Evolutionary conservation across 2,329 filamentous ascomycete genomes (phyloP).

Genomic region (Sporothrix inflata): DNA sequence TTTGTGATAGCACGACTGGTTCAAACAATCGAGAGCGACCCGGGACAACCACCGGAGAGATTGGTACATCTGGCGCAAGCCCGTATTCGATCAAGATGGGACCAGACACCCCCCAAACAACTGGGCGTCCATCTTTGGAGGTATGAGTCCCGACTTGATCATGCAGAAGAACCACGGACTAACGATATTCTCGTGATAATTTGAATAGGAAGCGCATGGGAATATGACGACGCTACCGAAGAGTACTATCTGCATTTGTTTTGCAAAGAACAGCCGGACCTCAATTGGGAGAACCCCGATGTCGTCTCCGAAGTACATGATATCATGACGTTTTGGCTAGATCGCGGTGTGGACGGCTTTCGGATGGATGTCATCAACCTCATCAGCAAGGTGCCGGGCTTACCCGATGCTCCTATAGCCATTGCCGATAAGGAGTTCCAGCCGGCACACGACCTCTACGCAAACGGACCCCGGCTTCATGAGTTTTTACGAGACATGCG

Average conservation of each 20-base stretch:
- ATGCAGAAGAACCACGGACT: background rate
- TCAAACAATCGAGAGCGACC: background rate
- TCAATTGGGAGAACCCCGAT: background rate
- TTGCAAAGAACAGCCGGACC: background rate
- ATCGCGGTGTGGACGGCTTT: slow-evolving; percentile 72
- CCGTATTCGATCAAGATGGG: slow-evolving; percentile 51
- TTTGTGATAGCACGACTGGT: background rate
- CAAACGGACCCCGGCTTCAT: background rate
- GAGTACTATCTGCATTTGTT: background rate
- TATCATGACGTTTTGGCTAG: slow-evolving; percentile 77
- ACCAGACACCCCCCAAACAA: slow-evolving; percentile 73
- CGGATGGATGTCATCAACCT: slow-evolving; percentile 74
- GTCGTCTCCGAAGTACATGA: slow-evolving; percentile 64
- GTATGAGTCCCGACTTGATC: too few species aligned
- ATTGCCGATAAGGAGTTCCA: background rate
- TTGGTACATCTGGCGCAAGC: slow-evolving; percentile 47
- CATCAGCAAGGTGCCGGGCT: slow-evolving; percentile 64
- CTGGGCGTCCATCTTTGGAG: slow-evolving; percentile 41
- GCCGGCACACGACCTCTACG: background rate
- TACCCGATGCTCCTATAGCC: slow-evolving; percentile 53
- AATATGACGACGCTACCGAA: background rate
- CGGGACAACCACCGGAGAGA: background rate
- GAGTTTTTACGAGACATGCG: background rate
- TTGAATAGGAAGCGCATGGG: slow-evolving; percentile 1
- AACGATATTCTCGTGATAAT: background rate